Base-by-base conservation (phyloP, 768 basidiomycete genomes). In the Amanita jacksonii region DNA sequence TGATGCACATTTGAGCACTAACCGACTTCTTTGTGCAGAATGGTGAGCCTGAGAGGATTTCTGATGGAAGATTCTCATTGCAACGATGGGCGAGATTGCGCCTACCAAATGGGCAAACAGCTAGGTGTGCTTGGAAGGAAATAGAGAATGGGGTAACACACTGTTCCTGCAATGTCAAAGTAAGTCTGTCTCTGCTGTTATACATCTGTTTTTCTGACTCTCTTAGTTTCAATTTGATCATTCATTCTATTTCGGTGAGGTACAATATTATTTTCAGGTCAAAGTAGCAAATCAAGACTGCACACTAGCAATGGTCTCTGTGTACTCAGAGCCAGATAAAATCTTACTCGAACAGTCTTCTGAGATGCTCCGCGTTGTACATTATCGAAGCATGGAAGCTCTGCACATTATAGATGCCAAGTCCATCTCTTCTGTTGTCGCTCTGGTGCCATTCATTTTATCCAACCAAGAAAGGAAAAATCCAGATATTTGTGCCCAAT, bases 101-200 rank as follows among this genome's bases (percentile, higher is more conserved):
- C 24, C 46, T 57, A 10, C 55, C 53, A 8, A 57, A 48, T 45
- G 54, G 57, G 23, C 51, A 54, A 36, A 52, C 50, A 8, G 49
- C 49, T 9, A 44, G 53, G 6, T 53, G 38, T 15, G 24, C 32
- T 8, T 54, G 52, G 52, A 51, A 49, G 44, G 53, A 54, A 32
- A 19, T 38, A 4, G 25, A 34, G 23, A 25, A 20, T 12, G 7
- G 36, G 3, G 38, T 36, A 16, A 20, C 38, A 13, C 39, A 36
- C 25, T 42, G 30, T 39, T 40, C 49, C 16, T 34, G 41, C 18
- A 46, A 47, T 15, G 41, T 50, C 20, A 46, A 47, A 24, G 45
- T 50, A 39, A 4, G 31, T 38, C n/a, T 19, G 16, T 43, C 43
- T 19, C 8, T 41, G 9, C 19, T 27, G 30, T 41, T 36, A 22